Conservation (phyloP, 345 rosid genomes). For the Firmiana major region DNA sequence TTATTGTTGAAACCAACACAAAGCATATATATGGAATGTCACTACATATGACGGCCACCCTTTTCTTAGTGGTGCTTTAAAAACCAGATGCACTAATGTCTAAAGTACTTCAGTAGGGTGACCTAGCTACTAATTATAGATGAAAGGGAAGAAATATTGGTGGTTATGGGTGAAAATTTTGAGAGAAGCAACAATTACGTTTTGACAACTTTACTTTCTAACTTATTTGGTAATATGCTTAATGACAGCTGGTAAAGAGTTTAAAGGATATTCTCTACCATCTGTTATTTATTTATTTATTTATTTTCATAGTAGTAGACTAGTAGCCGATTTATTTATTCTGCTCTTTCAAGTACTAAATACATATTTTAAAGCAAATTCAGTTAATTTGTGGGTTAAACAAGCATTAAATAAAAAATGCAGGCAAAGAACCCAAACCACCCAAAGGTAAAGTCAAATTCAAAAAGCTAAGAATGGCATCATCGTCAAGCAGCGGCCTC, state of each 20-base stretch:
- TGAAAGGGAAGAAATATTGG: background rate
- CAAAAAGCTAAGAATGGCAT: constrained; percentile 51
- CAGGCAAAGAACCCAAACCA: too few relatives aligned
- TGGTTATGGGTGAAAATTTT: background rate
- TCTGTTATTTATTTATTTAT: background rate
- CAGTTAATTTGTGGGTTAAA: too few relatives aligned
- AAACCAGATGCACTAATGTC: background rate
- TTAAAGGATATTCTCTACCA: background rate
- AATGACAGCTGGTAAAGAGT: background rate
- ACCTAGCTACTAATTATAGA: background rate
- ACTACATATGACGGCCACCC: background rate
- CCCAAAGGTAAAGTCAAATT: background rate
- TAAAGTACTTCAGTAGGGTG: background rate
- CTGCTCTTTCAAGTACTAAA: too few relatives aligned
- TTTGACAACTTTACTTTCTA: background rate
- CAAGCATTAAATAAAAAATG: too few relatives aligned
- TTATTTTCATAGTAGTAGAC: too few relatives aligned
- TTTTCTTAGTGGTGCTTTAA: background rate
- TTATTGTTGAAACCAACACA: background rate
- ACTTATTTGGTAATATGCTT: background rate
- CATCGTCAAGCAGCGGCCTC: constrained; percentile 89
- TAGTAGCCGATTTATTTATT: too few relatives aligned
- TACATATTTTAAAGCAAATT: too few relatives aligned
- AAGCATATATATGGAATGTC: background rate
- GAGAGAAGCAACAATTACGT: background rate